phyloP scores from a whole-genome alignment of 768 basidiomycete genomes.

The Tephrocybe rancida region DNA sequence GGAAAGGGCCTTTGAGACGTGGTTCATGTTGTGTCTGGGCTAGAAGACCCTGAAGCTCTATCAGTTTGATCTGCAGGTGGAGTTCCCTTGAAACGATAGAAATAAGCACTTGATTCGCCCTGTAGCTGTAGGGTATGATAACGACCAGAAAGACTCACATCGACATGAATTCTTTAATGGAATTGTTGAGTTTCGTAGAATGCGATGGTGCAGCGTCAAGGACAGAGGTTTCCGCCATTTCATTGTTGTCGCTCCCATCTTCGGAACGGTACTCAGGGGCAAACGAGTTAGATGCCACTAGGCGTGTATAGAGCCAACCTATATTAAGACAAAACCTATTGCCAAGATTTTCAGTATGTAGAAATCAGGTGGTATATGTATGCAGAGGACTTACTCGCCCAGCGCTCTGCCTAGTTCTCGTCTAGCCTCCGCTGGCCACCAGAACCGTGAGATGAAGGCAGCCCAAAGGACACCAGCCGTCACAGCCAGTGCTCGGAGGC shows the following conservation, averaged over 20 bases:
- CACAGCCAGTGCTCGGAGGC: conserved; percentile 79
- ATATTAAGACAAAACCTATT: conserved; percentile 88
- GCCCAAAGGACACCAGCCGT: conserved; percentile 90
- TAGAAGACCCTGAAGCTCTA: conserved; percentile 83
- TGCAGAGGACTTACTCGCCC: conserved; percentile 63
- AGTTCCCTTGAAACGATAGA: conserved; percentile 69
- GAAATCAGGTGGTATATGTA: background rate
- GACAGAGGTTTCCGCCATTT: conserved; percentile 26
- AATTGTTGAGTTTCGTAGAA: conserved; percentile 53
- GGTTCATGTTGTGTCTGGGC: conserved; percentile 92
- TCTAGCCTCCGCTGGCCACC: conserved; percentile 97
- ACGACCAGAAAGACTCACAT: conserved; percentile 63
- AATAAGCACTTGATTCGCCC: background rate
- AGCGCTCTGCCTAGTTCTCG: conserved; percentile 83
- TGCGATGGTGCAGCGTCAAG: conserved; percentile 36
- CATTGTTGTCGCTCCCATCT: conserved; percentile 23
- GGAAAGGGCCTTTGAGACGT: conserved; percentile 94
- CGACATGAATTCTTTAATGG: conserved; percentile 87
- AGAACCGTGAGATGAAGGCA: conserved; percentile 80
- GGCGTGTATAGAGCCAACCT: conserved; percentile 91
- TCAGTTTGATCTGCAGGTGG: conserved; percentile 89
- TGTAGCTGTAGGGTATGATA: background rate
- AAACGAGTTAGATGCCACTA: conserved; percentile 87
- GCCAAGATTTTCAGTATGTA: conserved; percentile 5
- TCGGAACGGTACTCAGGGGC: conserved; percentile 47